Evolutionary conservation across 2,329 filamentous ascomycete genomes (phyloP).

Genomic region (Pestalotiopsis sp.): DNA sequence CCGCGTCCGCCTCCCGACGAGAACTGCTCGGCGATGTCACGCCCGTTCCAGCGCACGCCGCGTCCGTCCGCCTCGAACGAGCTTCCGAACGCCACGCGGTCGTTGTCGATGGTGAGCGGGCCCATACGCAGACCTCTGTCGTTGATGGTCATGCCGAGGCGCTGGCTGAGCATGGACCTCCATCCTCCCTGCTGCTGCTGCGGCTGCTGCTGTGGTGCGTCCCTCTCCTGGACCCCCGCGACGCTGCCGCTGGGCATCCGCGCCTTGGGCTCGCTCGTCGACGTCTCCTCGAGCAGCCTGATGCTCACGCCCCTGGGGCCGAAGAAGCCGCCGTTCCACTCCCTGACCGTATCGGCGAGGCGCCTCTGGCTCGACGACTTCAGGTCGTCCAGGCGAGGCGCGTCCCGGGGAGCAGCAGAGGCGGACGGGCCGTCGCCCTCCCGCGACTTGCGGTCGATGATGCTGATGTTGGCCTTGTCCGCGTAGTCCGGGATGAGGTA

Average conservation of each 20-base stretch:
- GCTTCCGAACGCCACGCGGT: constrained; percentile 44
- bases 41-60: constrained; percentile 46
- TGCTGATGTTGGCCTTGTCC: constrained; percentile 43
- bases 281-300: constrained; percentile 24
- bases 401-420: constrained; percentile 28
- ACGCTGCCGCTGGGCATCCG: constrained; percentile 29
- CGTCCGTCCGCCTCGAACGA: constrained; percentile 44
- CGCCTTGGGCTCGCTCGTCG: neutral
- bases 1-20: too few species aligned
- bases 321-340: constrained; percentile 63
- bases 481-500: constrained; percentile 54
- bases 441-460: constrained; percentile 51
- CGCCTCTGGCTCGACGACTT: constrained; percentile 27
- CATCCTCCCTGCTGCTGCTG: neutral
- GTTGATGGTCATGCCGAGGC: constrained; percentile 17
- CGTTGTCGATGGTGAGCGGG: constrained; percentile 43
- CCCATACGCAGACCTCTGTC: constrained; percentile 34
- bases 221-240: neutral
- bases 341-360: constrained; percentile 43
- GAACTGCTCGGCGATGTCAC: constrained; percentile 38
- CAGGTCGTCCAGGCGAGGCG: constrained; percentile 43
- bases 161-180: constrained; percentile 12
- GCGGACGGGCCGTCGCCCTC: constrained; percentile 33
- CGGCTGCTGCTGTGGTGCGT: neutral
- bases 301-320: constrained; percentile 49